Evolutionary conservation across 148 eudicot genomes (phyloP).

Genomic region (Camellia lanceoleosa): DNA sequence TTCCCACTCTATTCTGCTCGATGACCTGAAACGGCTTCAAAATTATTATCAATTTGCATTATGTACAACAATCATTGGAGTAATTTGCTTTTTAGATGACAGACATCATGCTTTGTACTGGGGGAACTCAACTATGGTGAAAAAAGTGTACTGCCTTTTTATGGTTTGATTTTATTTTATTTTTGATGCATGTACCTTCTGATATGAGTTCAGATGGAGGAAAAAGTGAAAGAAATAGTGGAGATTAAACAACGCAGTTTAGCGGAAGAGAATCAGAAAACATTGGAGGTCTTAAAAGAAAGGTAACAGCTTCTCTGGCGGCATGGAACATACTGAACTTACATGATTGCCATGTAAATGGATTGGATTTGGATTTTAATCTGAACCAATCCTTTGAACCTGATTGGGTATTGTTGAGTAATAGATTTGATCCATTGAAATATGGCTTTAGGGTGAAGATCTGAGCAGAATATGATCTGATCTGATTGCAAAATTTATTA

Average conservation of each 20-base stretch:
- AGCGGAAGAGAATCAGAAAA: conserved; percentile 98
- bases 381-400: background rate
- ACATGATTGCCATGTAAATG: background rate
- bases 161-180: background rate
- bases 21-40: background rate
- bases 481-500: background rate
- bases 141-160: background rate
- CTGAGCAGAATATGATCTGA: background rate
- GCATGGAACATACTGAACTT: background rate
- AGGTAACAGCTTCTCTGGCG: conserved; percentile 42
- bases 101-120: background rate
- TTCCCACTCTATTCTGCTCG: background rate
- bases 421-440: background rate
- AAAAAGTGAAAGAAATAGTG: conserved; percentile 94
- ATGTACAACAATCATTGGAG: background rate
- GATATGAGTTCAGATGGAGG: conserved; percentile 71
- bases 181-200: conserved; percentile 7
- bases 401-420: background rate
- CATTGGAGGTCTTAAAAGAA: conserved; percentile 83
- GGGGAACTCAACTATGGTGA: background rate
- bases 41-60: background rate
- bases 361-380: background rate
- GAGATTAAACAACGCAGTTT: conserved; percentile 98
- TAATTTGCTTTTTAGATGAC: background rate
- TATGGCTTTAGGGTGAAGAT: background rate